Percentiles rank a stretch among this genome's conserved stretches.
phyloP scores from a whole-genome alignment of 2,329 filamentous ascomycete genomes.

The Knufia fluminis region DNA sequence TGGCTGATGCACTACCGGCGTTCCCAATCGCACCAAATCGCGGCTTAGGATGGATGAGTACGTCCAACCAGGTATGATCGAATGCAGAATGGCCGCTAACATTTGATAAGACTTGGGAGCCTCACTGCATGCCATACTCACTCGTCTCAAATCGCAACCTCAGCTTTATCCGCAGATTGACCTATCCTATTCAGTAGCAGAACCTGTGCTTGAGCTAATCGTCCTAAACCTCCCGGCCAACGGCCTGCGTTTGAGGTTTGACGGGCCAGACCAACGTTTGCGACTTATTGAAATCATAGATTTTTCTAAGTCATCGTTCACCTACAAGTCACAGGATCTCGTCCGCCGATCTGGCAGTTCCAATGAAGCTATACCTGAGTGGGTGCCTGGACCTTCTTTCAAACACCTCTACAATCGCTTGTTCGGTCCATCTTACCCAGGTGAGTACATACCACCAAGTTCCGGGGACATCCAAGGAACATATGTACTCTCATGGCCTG shows the following conservation, averaged over 20 bases:
- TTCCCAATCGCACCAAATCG: constrained; percentile 59
- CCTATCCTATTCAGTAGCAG: constrained; percentile 64
- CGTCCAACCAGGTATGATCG: not conserved
- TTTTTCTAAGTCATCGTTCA: constrained; percentile 74
- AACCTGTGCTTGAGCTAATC: constrained; percentile 67
- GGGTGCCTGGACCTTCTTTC: constrained; percentile 61
- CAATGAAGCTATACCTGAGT: constrained; percentile 31
- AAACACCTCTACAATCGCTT: constrained; percentile 84
- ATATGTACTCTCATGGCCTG: constrained; percentile 89
- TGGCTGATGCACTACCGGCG: constrained; percentile 30
- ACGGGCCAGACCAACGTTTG: constrained; percentile 83
- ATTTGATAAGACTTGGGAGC: constrained; percentile 49
- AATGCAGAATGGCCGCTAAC: not conserved
- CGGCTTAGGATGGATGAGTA: constrained; percentile 52
- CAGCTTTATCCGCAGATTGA: constrained; percentile 75
- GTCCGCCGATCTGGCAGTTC: constrained; percentile 47
- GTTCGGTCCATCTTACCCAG: constrained; percentile 88
- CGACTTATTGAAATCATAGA: constrained; percentile 85
- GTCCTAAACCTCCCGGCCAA: constrained; percentile 70
- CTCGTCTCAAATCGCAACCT: constrained; percentile 78
- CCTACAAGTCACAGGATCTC: constrained; percentile 73
- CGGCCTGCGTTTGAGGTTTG: constrained; percentile 82
- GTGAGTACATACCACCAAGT: constrained; percentile 71
- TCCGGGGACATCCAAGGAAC: constrained; percentile 52
- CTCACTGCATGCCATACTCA: constrained; percentile 81